phyloP scores from a whole-genome alignment of 2,329 filamentous ascomycete genomes.

The Davidsoniella virescens region DNA sequence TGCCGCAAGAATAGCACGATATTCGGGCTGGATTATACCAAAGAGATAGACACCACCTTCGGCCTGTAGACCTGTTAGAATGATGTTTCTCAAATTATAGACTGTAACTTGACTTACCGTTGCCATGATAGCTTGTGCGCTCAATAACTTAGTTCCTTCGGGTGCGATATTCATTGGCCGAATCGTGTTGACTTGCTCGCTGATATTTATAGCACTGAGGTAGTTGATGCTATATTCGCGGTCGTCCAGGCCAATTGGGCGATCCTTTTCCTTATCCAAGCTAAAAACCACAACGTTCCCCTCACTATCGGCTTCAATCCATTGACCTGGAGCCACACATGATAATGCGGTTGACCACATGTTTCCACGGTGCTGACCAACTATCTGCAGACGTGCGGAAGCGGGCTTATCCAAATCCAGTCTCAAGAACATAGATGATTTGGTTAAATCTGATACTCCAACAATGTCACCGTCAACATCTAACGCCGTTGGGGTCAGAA shows the following conservation, averaged over 20 bases:
- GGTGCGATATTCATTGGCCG: constrained; percentile 53
- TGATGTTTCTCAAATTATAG: constrained; percentile 14
- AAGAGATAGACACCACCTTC: constrained; percentile 89
- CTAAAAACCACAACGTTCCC: constrained; percentile 76
- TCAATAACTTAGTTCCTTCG: constrained; percentile 47
- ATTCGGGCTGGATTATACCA: constrained; percentile 53
- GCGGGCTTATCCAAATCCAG: constrained; percentile 41
- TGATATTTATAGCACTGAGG: constrained; percentile 67
- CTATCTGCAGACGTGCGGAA: constrained; percentile 64
- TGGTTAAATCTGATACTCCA: constrained; percentile 83
- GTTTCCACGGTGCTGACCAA: constrained; percentile 67
- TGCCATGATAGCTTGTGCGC: constrained; percentile 72
- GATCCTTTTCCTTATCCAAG: constrained; percentile 54
- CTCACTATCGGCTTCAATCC: constrained; percentile 71
- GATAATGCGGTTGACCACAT: constrained; percentile 53
- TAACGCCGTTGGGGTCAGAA: constrained; percentile 71
- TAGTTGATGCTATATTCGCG: constrained; percentile 4
- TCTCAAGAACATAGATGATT: constrained; percentile 67
- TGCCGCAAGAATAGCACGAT: constrained; percentile 66
- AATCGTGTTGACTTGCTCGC: constrained; percentile 88
- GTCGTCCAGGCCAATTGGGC: constrained; percentile 39
- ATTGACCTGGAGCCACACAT: constrained; percentile 34
- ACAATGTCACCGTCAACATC: constrained; percentile 59
- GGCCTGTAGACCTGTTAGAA: constrained; percentile 34
- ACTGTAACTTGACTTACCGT: constrained; percentile 44